Conservation (phyloP, 2,329 filamentous ascomycete genomes). For the Neurospora crassa region DNA sequence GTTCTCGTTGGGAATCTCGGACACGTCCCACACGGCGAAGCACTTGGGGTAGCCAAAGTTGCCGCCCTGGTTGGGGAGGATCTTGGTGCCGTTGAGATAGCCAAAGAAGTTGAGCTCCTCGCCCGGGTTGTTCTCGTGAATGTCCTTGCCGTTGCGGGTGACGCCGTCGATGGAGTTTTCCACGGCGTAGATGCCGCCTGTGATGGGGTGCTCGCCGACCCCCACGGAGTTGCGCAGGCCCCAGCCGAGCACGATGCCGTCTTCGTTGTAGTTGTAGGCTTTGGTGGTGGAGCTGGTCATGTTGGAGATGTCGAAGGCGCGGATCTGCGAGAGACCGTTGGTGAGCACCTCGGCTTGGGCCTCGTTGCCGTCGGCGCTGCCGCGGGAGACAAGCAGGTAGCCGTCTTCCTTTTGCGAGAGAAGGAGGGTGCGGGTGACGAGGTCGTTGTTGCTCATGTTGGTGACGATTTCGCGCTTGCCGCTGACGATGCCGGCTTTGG, state of each 20-base stretch:
- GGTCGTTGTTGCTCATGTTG: conserved; percentile 49
- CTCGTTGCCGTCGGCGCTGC: conserved; percentile 56
- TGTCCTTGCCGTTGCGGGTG: conserved; percentile 44
- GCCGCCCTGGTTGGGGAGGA: conserved; percentile 15
- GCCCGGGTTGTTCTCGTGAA: conserved; percentile 60
- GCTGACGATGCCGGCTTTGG: conserved; percentile 32
- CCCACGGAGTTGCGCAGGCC: conserved; percentile 66
- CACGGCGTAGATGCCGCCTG: conserved; percentile 47
- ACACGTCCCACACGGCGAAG: conserved; percentile 53
- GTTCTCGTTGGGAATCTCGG: conserved; percentile 31
- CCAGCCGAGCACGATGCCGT: conserved; percentile 50
- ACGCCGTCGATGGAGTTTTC: conserved; percentile 65
- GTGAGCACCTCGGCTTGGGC: conserved; percentile 35
- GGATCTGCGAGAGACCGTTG: conserved; percentile 57
- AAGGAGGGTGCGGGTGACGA: conserved; percentile 54
- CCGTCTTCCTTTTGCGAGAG: conserved; percentile 44
- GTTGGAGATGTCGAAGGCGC: conserved; percentile 30
- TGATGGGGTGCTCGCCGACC: conserved; percentile 49
- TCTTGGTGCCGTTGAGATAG: conserved; percentile 32
- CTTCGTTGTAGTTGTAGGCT: conserved; percentile 35
- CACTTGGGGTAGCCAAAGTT: conserved; percentile 61
- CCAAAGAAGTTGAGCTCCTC: conserved; percentile 69
- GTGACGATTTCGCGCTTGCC: conserved; percentile 38
- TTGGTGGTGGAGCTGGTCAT: conserved; percentile 16
- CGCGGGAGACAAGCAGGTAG: conserved; percentile 55